These are phyloP conservation scores for Psilocybe cyanescens DNA, from an alignment of 768 basidiomycete genomes.

Conservation along the genomic window DNA sequence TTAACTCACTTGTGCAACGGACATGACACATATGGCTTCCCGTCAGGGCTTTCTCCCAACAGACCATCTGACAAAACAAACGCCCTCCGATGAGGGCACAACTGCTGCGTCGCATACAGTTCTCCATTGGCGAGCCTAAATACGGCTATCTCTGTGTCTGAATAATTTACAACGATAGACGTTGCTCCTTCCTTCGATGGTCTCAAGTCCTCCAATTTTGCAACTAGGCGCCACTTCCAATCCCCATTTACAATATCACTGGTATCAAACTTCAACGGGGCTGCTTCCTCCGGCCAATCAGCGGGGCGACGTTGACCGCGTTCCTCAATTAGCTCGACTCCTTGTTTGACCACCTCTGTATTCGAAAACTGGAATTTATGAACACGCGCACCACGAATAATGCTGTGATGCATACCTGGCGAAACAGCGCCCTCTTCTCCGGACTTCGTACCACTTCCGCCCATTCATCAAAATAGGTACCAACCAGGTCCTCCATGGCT, in stretches of 20 bases:
- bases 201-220: conserved; percentile 49
- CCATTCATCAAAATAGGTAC: conserved; percentile 76
- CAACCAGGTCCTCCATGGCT: conserved; percentile 67
- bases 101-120: conserved; percentile 72
- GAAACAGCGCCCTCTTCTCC: conserved; percentile 18
- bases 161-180: conserved; percentile 59
- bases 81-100: conserved; percentile 57
- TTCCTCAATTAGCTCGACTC: conserved; percentile 58
- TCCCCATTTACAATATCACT: conserved; percentile 44
- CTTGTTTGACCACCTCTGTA: conserved; percentile 48
- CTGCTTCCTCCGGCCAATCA: conserved; percentile 66
- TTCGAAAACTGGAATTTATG: conserved; percentile 62
- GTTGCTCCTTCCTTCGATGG: conserved; percentile 51
- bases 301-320: conserved; percentile 67
- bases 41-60: conserved; percentile 63
- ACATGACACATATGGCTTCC: conserved; percentile 49
- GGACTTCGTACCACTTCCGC: conserved; percentile 54
- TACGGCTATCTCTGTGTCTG: conserved; percentile 69
- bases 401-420: conserved; percentile 15
- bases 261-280: conserved; percentile 47
- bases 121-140: conserved; percentile 64
- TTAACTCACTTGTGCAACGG: conserved; percentile 58
- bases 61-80: conserved; percentile 76
- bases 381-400: neutral
- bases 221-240: conserved; percentile 64